Conservation (phyloP, 768 basidiomycete genomes). For the Lactarius pseudohatsudake region DNA sequence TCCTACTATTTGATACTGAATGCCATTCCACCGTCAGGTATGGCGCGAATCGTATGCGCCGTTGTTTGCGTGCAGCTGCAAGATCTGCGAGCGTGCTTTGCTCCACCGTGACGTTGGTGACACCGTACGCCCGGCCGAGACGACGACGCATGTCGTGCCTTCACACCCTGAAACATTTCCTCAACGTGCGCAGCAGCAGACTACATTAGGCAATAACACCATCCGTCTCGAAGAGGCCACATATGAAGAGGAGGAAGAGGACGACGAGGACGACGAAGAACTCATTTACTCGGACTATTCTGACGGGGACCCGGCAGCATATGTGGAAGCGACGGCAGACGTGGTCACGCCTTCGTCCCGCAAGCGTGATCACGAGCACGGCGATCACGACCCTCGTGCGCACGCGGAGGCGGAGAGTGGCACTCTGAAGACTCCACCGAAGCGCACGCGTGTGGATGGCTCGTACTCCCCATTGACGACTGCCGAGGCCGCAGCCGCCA, state of each 20-base stretch:
- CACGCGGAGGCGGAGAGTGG: slow-evolving; percentile 36
- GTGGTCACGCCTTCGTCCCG: slow-evolving; percentile 35
- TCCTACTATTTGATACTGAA: neutral
- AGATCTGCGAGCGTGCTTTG: slow-evolving; percentile 71
- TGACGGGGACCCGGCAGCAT: slow-evolving; percentile 14
- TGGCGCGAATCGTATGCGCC: slow-evolving; percentile 77
- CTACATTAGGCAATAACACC: slow-evolving; percentile 27
- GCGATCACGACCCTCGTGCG: slow-evolving; percentile 30
- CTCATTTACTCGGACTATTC: slow-evolving; percentile 22
- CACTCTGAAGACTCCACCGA: slow-evolving; percentile 41
- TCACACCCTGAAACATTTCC: slow-evolving; percentile 30
- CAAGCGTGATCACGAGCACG: slow-evolving; percentile 37
- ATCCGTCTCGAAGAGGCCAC: slow-evolving; percentile 33
- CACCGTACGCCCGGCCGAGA: slow-evolving; percentile 30
- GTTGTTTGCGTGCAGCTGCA: slow-evolving; percentile 68
- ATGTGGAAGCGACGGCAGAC: slow-evolving; percentile 32
- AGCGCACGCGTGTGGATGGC: slow-evolving; percentile 38
- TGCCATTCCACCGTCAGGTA: slow-evolving; percentile 42
- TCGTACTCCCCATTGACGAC: slow-evolving; percentile 29
- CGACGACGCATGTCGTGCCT: slow-evolving; percentile 32
- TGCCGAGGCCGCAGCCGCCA: slow-evolving; percentile 16
- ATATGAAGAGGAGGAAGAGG: slow-evolving; percentile 36
- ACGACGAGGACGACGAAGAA: slow-evolving; percentile 39
- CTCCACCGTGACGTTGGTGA: slow-evolving; percentile 48
- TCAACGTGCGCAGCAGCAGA: slow-evolving; percentile 17